Evolutionary conservation across 2,329 filamentous ascomycete genomes (phyloP), one percentile per base, ranked within the genome.

Genomic region (Ophiostoma triangulosporum): DNA sequence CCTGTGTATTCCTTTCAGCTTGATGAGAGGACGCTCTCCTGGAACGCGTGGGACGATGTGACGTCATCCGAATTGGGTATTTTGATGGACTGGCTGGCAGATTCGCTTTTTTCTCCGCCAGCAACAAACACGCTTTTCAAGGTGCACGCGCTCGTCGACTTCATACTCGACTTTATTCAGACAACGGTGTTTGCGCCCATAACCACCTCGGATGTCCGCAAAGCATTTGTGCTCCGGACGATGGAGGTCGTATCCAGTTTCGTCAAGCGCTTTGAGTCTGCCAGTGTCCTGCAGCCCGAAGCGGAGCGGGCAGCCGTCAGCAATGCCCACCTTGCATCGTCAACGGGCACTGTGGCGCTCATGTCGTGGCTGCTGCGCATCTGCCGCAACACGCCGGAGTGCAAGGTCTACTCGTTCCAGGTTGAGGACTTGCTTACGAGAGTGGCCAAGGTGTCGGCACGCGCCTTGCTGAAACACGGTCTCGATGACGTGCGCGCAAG

Each of bases 51-150:
- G 80, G 68, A 78, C 58, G 74, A 75, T 9, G 70, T 70, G 31
- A 71, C 74, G 2, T 83, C 80, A 1, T 82, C 80, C 3, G 79
- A 84, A 59, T 59, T 83, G 20, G 80, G 80, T 2, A 69, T 83
- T 36, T 64, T 81, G n/a, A 67, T 81, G 55, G 80, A 84, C 62
- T 78, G 73, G 63, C 65, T 83, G 31, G 62, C 56, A 0, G 58
- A 60, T 17, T 24, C 29, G 6, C 45, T 59, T 4, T 33, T 48
- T 1, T 45, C 52, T 6, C 2, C 31, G 6, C 3, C 31, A 2
- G 12, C 27, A 2, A 3, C 29, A 11, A 22, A 11, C 4, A 26
- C 35, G 0, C 27, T 32, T 3, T 15, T 50, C 9, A 58, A 56
- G 11, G 51, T 59, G 3, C 60, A 65, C 15, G 66, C 66, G 31